Conservation (phyloP, 768 basidiomycete species). For the Saitozyma podzolica region DNA sequence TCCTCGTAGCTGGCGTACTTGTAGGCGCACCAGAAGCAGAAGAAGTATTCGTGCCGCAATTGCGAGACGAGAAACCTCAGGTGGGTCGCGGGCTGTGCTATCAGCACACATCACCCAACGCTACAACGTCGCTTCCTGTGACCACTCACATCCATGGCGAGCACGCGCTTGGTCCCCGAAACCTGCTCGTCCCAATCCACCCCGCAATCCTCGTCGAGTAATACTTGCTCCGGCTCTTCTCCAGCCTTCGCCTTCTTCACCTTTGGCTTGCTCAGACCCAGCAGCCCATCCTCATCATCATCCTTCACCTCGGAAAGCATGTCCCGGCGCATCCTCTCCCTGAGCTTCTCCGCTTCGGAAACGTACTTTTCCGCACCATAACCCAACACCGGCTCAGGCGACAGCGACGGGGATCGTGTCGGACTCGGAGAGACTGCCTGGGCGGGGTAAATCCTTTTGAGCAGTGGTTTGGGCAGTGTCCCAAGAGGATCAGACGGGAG, state of each 20-base stretch:
- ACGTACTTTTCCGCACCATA: slow-evolving; percentile 21
- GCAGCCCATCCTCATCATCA: slow-evolving; percentile 2
- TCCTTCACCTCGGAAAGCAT: slow-evolving; percentile 31
- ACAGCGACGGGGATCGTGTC: slow-evolving; percentile 7
- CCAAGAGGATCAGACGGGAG: slow-evolving; percentile 35
- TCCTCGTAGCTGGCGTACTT: slow-evolving; percentile 43
- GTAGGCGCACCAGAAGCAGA: slow-evolving; percentile 50
- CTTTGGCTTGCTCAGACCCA: slow-evolving; percentile 1
- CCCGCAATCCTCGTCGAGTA: slow-evolving; percentile 5
- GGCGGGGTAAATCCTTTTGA: slow-evolving; percentile 41
- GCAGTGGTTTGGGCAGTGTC: slow-evolving; percentile 42
- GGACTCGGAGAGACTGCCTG: slow-evolving; percentile 28
- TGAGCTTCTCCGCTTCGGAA: slow-evolving; percentile 42
- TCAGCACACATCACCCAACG: slow-evolving; percentile 1
- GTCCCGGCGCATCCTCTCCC: slow-evolving; percentile 45
- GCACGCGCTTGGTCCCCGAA: slow-evolving; percentile 41
- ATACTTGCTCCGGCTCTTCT: slow-evolving; percentile 8
- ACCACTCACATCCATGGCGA: slow-evolving; percentile 48
- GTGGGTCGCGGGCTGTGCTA: slow-evolving; percentile 33
- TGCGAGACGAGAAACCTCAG: slow-evolving; percentile 41
- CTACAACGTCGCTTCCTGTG: not conserved
- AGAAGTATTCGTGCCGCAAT: slow-evolving; percentile 45
- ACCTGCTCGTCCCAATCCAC: slow-evolving; percentile 40
- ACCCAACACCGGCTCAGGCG: slow-evolving; percentile 6
- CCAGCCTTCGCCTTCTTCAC: not conserved